Percentiles rank a stretch among this genome's conserved stretches.
These are phyloP conservation scores for Serendipita sp. DNA, from an alignment of 768 basidiomycete genomes.

Conservation along the genomic window DNA sequence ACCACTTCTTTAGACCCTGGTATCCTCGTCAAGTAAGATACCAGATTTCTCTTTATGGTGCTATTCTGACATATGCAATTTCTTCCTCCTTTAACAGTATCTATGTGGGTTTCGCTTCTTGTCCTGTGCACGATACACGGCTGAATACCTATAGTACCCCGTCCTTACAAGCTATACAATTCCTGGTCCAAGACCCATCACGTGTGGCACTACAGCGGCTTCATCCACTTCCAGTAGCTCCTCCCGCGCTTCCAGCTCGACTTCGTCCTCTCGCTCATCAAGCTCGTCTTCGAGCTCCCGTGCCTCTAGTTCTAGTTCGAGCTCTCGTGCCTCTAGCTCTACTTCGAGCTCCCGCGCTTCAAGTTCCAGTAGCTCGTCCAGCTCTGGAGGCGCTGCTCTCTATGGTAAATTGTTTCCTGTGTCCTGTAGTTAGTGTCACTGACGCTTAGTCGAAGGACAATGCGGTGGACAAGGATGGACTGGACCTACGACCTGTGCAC, in stretches of 20 bases:
- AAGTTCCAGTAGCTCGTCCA: too few relatives aligned
- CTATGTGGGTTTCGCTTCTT: not conserved
- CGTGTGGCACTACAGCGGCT: conserved; percentile 11
- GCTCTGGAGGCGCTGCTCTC: too few relatives aligned
- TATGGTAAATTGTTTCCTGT: not conserved
- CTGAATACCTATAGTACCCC: not conserved
- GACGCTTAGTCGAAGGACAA: not conserved
- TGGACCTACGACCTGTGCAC: conserved; percentile 1
- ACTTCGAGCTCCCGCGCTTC: too few relatives aligned
- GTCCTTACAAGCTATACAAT: not conserved
- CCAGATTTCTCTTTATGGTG: not conserved
- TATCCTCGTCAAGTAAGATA: conserved; percentile 17
- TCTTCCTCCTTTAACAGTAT: not conserved
- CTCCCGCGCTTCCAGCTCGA: not conserved
- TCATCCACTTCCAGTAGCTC: not conserved
- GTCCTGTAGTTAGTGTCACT: not conserved
- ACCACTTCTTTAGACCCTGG: conserved; percentile 16
- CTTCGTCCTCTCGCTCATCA: too few relatives aligned
- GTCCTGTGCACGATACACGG: not conserved
- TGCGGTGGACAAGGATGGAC: not conserved
- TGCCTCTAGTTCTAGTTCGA: too few relatives aligned
- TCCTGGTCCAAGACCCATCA: conserved; percentile 17
- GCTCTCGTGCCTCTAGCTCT: too few relatives aligned
- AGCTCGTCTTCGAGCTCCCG: too few relatives aligned
- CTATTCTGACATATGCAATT: not conserved